phyloP scores from a whole-genome alignment of 106 monocot genomes.

The Narthecium ossifragum region DNA sequence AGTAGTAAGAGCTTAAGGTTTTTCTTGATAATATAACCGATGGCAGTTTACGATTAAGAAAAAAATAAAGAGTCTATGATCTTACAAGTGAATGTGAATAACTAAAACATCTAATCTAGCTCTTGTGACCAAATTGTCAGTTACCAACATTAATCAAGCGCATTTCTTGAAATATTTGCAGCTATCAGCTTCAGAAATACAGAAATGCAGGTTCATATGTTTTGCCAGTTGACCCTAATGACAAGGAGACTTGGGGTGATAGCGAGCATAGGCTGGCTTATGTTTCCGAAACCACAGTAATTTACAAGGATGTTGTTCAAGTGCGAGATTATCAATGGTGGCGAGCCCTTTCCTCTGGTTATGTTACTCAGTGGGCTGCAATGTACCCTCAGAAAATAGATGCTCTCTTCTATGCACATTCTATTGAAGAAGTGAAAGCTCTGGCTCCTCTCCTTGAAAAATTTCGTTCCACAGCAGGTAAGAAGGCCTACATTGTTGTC shows the following conservation, averaged over 20 bases:
- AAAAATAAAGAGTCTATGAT: too few relatives aligned
- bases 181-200: conserved; percentile 98
- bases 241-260: conserved; percentile 98
- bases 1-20: too few relatives aligned
- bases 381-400: conserved; percentile 95
- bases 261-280: conserved; percentile 99
- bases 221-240: conserved; percentile 75
- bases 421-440: conserved; percentile 52
- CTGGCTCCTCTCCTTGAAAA: conserved; percentile 80
- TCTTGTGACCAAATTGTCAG: too few relatives aligned
- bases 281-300: conserved; percentile 92
- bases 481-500: conserved; percentile 87
- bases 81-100: too few relatives aligned
- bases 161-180: too few relatives aligned
- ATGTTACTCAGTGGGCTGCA: conserved; percentile 95
- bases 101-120: too few relatives aligned
- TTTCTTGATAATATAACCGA: too few relatives aligned
- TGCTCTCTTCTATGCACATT: conserved; percentile 92
- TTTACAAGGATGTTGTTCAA: conserved; percentile 89
- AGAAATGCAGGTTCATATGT: conserved; percentile 89
- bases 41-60: too few relatives aligned
- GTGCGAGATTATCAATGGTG: conserved; percentile 98
- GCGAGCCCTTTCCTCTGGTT: conserved; percentile 76
- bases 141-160: too few relatives aligned
- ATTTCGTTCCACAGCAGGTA: conserved; percentile 58